phyloP scores from a whole-genome alignment of 768 basidiomycete genomes.

The Pulveroboletus frians region DNA sequence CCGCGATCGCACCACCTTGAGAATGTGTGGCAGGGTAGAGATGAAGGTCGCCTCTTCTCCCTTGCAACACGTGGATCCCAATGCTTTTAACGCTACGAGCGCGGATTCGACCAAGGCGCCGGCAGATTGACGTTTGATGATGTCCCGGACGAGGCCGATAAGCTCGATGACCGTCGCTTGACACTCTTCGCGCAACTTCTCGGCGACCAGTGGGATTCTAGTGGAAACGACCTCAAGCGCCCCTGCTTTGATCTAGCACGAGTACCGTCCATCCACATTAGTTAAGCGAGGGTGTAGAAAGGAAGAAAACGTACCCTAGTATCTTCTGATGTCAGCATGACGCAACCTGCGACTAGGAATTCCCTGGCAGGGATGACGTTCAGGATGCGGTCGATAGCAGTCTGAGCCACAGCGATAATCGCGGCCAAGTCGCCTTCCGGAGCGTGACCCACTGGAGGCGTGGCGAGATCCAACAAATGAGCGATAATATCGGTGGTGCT shows the following conservation, averaged over 20 bases:
- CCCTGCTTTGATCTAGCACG: constrained; percentile 52
- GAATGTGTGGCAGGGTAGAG: constrained; percentile 51
- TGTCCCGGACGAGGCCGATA: constrained; percentile 42
- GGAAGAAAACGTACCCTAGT: constrained; percentile 38
- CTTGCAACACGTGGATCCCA: constrained; percentile 51
- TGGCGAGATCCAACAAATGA: constrained; percentile 45
- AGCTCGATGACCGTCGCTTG: constrained; percentile 49
- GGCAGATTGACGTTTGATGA: constrained; percentile 42
- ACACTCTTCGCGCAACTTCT: constrained; percentile 48
- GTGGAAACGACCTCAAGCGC: constrained; percentile 67
- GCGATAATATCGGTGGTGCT: constrained; percentile 42
- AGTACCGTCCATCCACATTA: neutral
- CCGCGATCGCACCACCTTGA: constrained; percentile 44
- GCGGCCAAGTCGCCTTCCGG: constrained; percentile 38
- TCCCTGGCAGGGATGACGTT: constrained; percentile 62
- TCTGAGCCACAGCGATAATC: constrained; percentile 43
- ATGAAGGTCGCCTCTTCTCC: constrained; percentile 67
- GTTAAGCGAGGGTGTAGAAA: neutral
- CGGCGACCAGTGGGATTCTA: constrained; percentile 57
- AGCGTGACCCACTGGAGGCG: constrained; percentile 27
- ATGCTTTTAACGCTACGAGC: constrained; percentile 54
- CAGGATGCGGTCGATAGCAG: constrained; percentile 50
- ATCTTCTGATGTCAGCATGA: constrained; percentile 53
- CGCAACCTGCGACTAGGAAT: constrained; percentile 55
- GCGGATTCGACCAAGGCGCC: constrained; percentile 41